phyloP scores from a whole-genome alignment of 2,329 filamentous ascomycete species.

The Volutella citrinella region DNA sequence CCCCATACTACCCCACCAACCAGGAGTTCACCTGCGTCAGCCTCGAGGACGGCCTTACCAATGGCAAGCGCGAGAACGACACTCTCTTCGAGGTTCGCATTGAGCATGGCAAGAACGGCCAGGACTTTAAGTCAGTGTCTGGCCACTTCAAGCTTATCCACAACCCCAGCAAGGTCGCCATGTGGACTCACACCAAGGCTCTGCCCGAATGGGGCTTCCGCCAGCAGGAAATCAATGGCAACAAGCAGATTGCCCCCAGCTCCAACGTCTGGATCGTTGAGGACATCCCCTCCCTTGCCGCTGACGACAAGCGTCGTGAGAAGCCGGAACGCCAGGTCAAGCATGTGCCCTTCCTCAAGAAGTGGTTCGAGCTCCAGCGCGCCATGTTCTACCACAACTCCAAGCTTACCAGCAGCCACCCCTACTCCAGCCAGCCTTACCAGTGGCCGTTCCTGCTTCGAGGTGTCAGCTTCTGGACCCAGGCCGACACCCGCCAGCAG shows the following conservation, averaged over 20 bases:
- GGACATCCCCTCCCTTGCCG: conserved; percentile 76
- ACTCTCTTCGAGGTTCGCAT: conserved; percentile 91
- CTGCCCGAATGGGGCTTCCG: conserved; percentile 97
- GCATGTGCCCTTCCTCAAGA: conserved; percentile 80
- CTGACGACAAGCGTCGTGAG: conserved; percentile 68
- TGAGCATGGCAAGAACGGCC: conserved; percentile 75
- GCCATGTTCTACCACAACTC: conserved; percentile 99
- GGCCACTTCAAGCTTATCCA: conserved; percentile 96
- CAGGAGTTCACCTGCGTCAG: conserved; percentile 92
- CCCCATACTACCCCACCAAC: conserved; percentile 93
- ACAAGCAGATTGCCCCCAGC: conserved; percentile 87
- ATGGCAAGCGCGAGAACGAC: conserved; percentile 76
- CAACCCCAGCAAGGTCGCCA: conserved; percentile 90
- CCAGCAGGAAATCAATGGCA: conserved; percentile 98
- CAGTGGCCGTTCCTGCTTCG: conserved; percentile 97
- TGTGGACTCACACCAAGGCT: conserved; percentile 96
- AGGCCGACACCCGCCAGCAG: conserved; percentile 90
- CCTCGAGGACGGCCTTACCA: conserved; percentile 67
- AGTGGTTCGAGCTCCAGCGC: conserved; percentile 94
- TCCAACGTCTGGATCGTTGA: conserved; percentile 96
- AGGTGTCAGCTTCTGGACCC: conserved; percentile 98
- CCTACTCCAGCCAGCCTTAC: conserved; percentile 91
- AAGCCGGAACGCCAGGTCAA: conserved; percentile 80
- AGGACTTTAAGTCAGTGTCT: conserved; percentile 86
- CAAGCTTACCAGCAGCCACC: conserved; percentile 93